Evolutionary conservation across 2,329 filamentous ascomycete genomes (phyloP).

Genomic region (Pestalotiopsis sp.): DNA sequence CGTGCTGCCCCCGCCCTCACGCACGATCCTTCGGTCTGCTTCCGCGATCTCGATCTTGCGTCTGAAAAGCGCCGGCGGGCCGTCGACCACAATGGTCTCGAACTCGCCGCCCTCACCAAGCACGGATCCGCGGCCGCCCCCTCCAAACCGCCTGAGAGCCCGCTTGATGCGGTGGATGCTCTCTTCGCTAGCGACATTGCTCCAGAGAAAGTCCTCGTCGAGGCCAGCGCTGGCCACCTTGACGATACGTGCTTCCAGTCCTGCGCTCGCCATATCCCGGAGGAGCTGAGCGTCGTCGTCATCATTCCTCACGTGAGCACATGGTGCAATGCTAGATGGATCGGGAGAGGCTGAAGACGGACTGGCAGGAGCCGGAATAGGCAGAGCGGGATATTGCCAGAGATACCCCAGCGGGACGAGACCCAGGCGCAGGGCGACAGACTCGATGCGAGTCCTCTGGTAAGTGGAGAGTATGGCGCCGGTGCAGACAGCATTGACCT

Average conservation of each 20-base stretch:
- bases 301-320: slow-evolving; percentile 1
- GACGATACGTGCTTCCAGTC: slow-evolving; percentile 87
- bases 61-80: slow-evolving; percentile 74
- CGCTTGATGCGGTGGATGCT: slow-evolving; percentile 51
- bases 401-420: slow-evolving; percentile 83
- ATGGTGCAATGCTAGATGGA: slow-evolving; percentile 23
- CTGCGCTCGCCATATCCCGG: slow-evolving; percentile 76
- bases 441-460: slow-evolving; percentile 94
- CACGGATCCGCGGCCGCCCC: slow-evolving; percentile 66
- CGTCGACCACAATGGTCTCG: slow-evolving; percentile 87
- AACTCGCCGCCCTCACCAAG: slow-evolving; percentile 95
- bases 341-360: slow-evolving; percentile 21
- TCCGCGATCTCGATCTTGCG: slow-evolving; percentile 66
- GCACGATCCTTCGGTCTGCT: slow-evolving; percentile 53
- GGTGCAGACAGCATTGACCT: slow-evolving; percentile 83
- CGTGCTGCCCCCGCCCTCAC: slow-evolving; percentile 76
- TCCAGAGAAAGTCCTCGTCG: slow-evolving; percentile 79
- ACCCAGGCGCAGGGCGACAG: slow-evolving; percentile 81
- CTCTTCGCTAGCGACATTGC: slow-evolving; percentile 66
- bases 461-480: slow-evolving; percentile 95
- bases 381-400: slow-evolving; percentile 86
- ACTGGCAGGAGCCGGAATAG: slow-evolving; percentile 38
- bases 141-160: slow-evolving; percentile 69
- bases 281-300: slow-evolving; percentile 64
- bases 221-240: slow-evolving; percentile 93